Base-by-base conservation (phyloP, 371 early-diverging fungal species). In the Mortierella sp. region DNA sequence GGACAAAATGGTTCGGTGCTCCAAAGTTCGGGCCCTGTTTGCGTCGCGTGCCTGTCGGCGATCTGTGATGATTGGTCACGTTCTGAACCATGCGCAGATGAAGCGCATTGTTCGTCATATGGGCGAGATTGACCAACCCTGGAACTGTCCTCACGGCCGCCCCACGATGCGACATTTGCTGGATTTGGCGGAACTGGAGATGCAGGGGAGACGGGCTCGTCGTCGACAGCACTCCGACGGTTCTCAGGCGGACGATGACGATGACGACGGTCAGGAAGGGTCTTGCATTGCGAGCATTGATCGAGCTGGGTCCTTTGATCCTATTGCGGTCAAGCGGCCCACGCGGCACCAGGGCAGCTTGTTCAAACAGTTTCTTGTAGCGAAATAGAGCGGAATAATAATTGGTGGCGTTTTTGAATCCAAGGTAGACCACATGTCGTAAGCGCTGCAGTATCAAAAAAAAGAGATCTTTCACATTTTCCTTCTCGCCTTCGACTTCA, bases 61-160 rank as follows among this genome's bases (percentile, higher is more conserved):
- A 50, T 94, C 96, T 0, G 92, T 92, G 14, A 95, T 96, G 94
- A 94, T 96, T 78, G 99, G 99, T 2, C 93, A 95, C 79, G 88
- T 93, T 52, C 84, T 98, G 76, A 93, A 90, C 16, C 82, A 82
- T 54, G 74, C 78, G 0, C 90, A 95, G 80, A 98, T 98, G 98
- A 84, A 78, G 52, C 89, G 90, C 90, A 95, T 98, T 76, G 92
- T 97, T 10, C 77, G 82, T 16, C 92, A 96, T 81, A 92, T 98
- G 93, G 93, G 95, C 24, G 92, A 92, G 65, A 94, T 98, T 83
- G 93, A 96, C 31, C 97, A 97, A 77, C 98, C 98, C 42, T 98
- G 97, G 97, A 99, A 99, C 81, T 99, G 99, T 83, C 99, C 99
- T 24, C 99, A 99, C 81, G 99, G 99, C 6, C 90, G 99, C 26